Percentiles rank a stretch among this genome's conserved stretches.
phyloP scores from a whole-genome alignment of 208 protist species.

The Endotrypanum monterogeii region DNA sequence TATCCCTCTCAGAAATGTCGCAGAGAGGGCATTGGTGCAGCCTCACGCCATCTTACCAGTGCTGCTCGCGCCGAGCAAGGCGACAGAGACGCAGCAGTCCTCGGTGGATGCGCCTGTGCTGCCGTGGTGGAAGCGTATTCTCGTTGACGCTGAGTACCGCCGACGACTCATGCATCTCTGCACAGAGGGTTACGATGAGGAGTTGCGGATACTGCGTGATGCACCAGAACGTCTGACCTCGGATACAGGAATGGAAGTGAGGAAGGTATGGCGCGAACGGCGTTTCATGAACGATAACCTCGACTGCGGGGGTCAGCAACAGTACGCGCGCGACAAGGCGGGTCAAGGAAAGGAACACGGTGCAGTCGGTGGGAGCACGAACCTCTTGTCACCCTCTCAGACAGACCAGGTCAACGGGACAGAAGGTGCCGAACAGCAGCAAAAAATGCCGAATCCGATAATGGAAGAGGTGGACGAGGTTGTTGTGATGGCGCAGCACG shows the following conservation, averaged over 20 bases:
- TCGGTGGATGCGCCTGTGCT: constrained; percentile 14
- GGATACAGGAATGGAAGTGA: constrained; percentile 21
- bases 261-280: constrained; percentile 25
- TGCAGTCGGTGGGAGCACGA: not conserved
- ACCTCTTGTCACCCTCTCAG: not conserved
- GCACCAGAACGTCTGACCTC: constrained; percentile 48
- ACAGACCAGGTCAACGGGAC: not conserved
- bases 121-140: constrained; percentile 85
- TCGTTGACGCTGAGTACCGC: constrained; percentile 58
- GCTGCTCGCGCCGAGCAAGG: not conserved
- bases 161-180: constrained; percentile 46
- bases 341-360: not conserved
- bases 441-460: not conserved
- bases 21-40: not conserved
- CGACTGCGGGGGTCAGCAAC: not conserved
- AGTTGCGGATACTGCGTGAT: constrained; percentile 48
- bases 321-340: constrained; percentile 7
- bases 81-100: not conserved
- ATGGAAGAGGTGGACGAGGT: constrained; percentile 27
- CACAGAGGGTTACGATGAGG: constrained; percentile 50
- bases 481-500: constrained; percentile 60
- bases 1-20: not conserved
- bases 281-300: constrained; percentile 24
- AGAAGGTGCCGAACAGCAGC: not conserved
- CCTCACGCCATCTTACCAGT: not conserved